phyloP scores from a whole-genome alignment of 352 stramenopile genomes.

The Phytophthora uliginosa region DNA sequence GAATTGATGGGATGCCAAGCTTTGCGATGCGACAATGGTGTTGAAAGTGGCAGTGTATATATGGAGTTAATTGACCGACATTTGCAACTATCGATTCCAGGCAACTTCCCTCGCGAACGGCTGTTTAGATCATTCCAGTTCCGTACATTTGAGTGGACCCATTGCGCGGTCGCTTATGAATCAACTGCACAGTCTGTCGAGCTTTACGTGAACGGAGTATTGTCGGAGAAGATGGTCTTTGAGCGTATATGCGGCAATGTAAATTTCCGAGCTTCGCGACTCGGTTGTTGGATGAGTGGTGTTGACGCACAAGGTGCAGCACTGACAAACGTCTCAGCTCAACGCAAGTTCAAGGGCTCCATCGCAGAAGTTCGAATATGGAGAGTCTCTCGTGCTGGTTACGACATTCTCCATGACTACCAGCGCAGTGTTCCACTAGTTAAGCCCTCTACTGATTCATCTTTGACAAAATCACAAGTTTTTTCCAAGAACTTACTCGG shows the following conservation, averaged over 20 bases:
- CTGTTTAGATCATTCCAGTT: conserved; percentile 70
- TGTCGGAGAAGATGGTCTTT: conserved; percentile 50
- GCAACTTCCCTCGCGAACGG: conserved; percentile 77
- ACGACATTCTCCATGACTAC: conserved; percentile 71
- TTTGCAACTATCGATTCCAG: conserved; percentile 78
- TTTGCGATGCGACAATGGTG: conserved; percentile 80
- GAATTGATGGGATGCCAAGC: conserved; percentile 73
- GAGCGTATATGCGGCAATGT: conserved; percentile 52
- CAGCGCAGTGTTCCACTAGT: conserved; percentile 71
- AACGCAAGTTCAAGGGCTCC: conserved; percentile 78
- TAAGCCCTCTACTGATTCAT: conserved; percentile 17
- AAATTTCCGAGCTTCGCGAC: conserved; percentile 59
- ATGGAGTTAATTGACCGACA: conserved; percentile 76
- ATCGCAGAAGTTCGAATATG: conserved; percentile 85
- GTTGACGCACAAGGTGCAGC: conserved; percentile 47
- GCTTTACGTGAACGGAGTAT: conserved; percentile 69
- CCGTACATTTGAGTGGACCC: conserved; percentile 72
- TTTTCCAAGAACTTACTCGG: conserved; percentile 48
- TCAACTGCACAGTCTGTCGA: conserved; percentile 29
- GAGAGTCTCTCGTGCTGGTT: conserved; percentile 45
- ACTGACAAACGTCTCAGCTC: conserved; percentile 39
- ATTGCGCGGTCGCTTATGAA: conserved; percentile 73
- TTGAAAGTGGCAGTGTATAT: conserved; percentile 75
- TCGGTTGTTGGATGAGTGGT: conserved; percentile 82
- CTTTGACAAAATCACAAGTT: conserved; percentile 12